These are phyloP conservation scores for Pyrus hybrid DNA, from an alignment of 331 rosid genomes.

Conservation along the genomic window DNA sequence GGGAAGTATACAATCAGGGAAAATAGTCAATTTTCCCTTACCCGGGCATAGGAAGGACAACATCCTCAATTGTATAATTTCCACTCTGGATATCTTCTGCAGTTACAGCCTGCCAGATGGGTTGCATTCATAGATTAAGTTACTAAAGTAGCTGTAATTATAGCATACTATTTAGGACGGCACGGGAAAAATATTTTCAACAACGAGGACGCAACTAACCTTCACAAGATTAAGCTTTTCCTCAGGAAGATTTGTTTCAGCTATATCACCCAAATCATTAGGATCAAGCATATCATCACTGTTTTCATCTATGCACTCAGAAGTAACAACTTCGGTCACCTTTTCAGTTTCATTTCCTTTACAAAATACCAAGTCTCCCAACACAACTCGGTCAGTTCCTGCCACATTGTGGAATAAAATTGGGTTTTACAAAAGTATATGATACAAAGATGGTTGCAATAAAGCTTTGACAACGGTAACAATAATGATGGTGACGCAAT, in stretches of 20 bases:
- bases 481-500: background rate
- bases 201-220: constrained; percentile 35
- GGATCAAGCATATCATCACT: constrained; percentile 31
- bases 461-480: constrained; percentile 1
- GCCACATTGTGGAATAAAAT: constrained; percentile 21
- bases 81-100: constrained; percentile 58
- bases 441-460: constrained; percentile 6
- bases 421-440: background rate
- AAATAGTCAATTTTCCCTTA: constrained; percentile 24
- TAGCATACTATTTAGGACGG: background rate
- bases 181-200: background rate
- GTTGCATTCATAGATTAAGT: background rate
- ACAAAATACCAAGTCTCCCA: constrained; percentile 80
- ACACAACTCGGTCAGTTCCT: constrained; percentile 65
- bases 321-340: constrained; percentile 24
- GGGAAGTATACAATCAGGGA: background rate
- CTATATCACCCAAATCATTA: constrained; percentile 43
- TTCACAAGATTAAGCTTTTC: constrained; percentile 39
- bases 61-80: constrained; percentile 64
- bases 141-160: background rate
- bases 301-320: constrained; percentile 37
- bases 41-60: constrained; percentile 98
- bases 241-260: constrained; percentile 35
- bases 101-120: constrained; percentile 52
- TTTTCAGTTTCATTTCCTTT: constrained; percentile 46